phyloP scores from a whole-genome alignment of 371 early-diverging fungal genomes.

The Synchytrium microbalum region DNA sequence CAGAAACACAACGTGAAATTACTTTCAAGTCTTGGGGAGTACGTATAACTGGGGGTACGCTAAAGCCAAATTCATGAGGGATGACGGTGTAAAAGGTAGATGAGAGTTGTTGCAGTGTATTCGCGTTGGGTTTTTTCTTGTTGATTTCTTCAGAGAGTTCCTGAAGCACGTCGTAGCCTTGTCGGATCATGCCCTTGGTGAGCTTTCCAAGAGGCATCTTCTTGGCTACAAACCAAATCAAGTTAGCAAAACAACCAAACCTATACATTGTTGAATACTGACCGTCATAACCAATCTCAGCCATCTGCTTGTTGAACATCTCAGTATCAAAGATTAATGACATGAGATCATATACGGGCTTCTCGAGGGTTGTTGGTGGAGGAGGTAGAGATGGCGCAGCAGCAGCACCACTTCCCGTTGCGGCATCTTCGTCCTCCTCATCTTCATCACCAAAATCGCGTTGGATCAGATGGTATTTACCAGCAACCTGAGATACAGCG shows the following conservation, averaged over 20 bases:
- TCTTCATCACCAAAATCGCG: conserved; percentile 42
- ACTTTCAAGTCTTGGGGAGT: conserved; percentile 24
- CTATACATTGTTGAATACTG: not conserved
- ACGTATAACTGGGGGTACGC: conserved; percentile 40
- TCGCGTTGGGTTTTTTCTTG: conserved; percentile 2
- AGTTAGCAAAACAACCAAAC: not conserved
- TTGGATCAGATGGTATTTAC: conserved; percentile 34
- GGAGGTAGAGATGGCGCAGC: conserved; percentile 6
- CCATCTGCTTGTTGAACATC: conserved; percentile 46
- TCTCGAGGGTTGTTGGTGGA: conserved; percentile 36
- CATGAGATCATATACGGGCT: conserved; percentile 43
- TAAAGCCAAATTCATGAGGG: conserved; percentile 48
- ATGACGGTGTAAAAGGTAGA: conserved; percentile 51
- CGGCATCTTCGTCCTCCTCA: conserved; percentile 25
- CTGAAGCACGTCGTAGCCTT: conserved; percentile 44
- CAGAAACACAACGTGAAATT: no score
- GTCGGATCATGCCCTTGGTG: conserved; percentile 29
- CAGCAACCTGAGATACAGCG: conserved; percentile 1
- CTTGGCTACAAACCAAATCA: conserved; percentile 21
- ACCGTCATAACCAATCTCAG: conserved; percentile 43
- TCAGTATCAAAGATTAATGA: conserved; percentile 46
- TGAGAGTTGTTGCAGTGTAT: conserved; percentile 24
- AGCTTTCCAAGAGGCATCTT: conserved; percentile 60
- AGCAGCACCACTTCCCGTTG: conserved; percentile 15
- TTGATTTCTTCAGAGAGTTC: conserved; percentile 34